Evolutionary conservation across 495 filamentous ascomycete genomes (phyloP).

Genomic region (Chaetomidium leptoderma): DNA sequence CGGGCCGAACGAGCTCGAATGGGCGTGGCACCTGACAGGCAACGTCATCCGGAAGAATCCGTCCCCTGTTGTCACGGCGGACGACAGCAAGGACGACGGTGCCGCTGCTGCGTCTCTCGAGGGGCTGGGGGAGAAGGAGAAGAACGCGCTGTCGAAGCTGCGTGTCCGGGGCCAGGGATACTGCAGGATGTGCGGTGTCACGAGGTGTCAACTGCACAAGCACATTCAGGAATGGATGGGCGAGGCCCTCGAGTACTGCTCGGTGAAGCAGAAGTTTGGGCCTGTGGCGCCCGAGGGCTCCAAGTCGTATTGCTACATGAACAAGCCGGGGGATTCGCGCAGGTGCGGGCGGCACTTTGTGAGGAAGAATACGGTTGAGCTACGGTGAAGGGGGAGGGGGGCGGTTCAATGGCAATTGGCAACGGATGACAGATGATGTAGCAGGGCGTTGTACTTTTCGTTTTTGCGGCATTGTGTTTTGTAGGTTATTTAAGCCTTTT

Average conservation of each 20-base stretch:
- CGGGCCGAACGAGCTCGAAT: slow-evolving; percentile 54
- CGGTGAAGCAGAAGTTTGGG: slow-evolving; percentile 48
- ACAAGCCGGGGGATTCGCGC: slow-evolving; percentile 44
- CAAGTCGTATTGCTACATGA: slow-evolving; percentile 44
- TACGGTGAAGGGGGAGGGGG: slow-evolving; percentile 16
- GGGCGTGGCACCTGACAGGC: slow-evolving; percentile 50
- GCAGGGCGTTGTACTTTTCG: too few species aligned
- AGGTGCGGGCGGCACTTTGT: slow-evolving; percentile 47
- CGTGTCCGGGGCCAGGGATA: slow-evolving; percentile 45
- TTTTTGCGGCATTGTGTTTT: background rate
- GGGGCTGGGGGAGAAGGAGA: slow-evolving; percentile 24
- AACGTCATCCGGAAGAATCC: slow-evolving; percentile 24
- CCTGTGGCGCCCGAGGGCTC: slow-evolving; percentile 34
- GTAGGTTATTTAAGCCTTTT: background rate
- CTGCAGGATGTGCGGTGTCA: slow-evolving; percentile 50
- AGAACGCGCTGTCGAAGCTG: slow-evolving; percentile 36
- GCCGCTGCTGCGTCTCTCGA: background rate
- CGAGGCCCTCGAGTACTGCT: slow-evolving; percentile 46
- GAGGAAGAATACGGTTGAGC: slow-evolving; percentile 24
- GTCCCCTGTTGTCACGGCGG: background rate
- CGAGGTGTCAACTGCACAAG: slow-evolving; percentile 51
- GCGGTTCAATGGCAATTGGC: background rate
- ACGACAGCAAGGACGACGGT: background rate
- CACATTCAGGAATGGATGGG: slow-evolving; percentile 53
- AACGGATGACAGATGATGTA: too few species aligned